phyloP scores from a whole-genome alignment of 78 protist species.

The Chrysochromulina tobinii region DNA sequence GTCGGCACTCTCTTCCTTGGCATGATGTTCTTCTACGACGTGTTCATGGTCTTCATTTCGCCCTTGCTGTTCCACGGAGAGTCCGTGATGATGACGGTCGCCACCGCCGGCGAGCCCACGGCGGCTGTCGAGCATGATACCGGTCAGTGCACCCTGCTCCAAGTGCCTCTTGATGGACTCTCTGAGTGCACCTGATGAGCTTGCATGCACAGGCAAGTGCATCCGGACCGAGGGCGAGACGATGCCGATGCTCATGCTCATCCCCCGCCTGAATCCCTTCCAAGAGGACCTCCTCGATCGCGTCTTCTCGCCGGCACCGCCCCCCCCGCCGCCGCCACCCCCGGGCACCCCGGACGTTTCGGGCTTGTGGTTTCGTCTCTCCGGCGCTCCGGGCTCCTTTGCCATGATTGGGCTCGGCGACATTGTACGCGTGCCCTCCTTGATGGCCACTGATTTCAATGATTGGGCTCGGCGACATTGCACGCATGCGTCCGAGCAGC shows the following conservation, averaged over 20 bases:
- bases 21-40: conserved; percentile 43
- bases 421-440: background rate
- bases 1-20: conserved; percentile 8
- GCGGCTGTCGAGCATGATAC: background rate
- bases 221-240: background rate
- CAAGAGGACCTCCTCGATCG: too few species aligned
- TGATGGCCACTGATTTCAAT: background rate
- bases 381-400: background rate
- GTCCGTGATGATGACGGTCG: conserved; percentile 44
- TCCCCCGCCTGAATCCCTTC: background rate
- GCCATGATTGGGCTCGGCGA: conserved; percentile 49
- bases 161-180: too few species aligned
- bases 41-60: conserved; percentile 51
- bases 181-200: too few species aligned
- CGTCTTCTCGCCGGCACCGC: background rate
- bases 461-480: conserved; percentile 50
- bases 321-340: background rate
- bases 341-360: too few species aligned
- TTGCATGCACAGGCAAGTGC: background rate
- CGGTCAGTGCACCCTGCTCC: too few species aligned
- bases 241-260: background rate
- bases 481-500: too few species aligned
- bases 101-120: conserved; percentile 22
- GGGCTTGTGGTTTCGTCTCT: too few species aligned
- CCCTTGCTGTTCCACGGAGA: conserved; percentile 24